A percentile compares a stretch with the other conserved stretches of the same genome.
Evolutionary conservation across 2,329 filamentous ascomycete genomes (phyloP).

Genomic region (Trematosphaeria pertusa): DNA sequence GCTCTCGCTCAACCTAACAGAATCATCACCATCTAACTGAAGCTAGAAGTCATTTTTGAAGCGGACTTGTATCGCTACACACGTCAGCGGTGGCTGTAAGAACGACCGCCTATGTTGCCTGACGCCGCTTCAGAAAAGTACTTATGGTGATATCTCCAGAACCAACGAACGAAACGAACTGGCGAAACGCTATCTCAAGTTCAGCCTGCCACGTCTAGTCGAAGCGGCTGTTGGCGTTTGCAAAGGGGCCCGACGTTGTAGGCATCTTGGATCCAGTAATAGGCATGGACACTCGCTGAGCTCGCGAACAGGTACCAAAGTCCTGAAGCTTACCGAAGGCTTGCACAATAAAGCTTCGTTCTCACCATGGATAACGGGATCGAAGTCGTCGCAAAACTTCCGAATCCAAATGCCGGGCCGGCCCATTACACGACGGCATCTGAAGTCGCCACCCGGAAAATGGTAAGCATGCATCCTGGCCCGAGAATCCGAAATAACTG

Average conservation of each 20-base stretch:
- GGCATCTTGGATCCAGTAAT: conserved; percentile 9
- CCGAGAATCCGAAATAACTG: conserved; percentile 2
- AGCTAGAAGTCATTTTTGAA: conserved; percentile 21
- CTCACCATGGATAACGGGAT: conserved; percentile 24
- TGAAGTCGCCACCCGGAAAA: conserved; percentile 23
- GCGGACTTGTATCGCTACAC: conserved; percentile 32
- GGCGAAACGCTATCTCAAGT: conserved; percentile 35
- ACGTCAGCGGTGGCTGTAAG: conserved; percentile 33
- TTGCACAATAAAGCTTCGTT: conserved; percentile 30
- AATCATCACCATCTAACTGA: conserved; percentile 8
- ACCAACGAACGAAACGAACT: conserved; percentile 39
- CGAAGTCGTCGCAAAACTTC: conserved; percentile 25
- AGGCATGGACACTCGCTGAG: conserved; percentile 6
- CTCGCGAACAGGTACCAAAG: conserved; percentile 23
- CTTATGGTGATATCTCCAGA: conserved; percentile 15
- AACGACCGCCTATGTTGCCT: conserved; percentile 1
- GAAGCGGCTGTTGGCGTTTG: conserved; percentile 30
- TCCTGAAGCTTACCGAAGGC: conserved; percentile 41
- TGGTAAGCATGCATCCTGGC: conserved; percentile 22
- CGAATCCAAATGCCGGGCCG: conserved; percentile 28
- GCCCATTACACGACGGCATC: conserved; percentile 21
- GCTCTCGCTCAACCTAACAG: neutral
- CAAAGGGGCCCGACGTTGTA: conserved; percentile 34
- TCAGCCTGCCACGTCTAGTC: conserved; percentile 35
- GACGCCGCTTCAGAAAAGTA: neutral